Base-by-base conservation (phyloP, 768 basidiomycete species). In the Antrodiella citrinella region DNA sequence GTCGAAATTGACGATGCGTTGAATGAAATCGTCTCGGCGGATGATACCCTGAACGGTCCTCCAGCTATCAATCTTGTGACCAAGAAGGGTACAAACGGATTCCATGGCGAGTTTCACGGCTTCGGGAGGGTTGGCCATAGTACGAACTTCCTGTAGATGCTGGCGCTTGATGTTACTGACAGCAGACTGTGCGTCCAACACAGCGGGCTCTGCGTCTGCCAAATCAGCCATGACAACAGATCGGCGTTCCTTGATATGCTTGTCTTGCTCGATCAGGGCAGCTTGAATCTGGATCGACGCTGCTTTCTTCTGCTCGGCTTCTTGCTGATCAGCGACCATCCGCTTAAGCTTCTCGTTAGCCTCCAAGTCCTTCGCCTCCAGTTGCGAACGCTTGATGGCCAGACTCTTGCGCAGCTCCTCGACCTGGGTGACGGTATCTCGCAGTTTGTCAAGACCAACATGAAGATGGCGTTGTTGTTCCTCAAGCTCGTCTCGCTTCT, bases 391-490 rank as follows among this genome's bases (percentile, higher is more conserved):
- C 67, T 99, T 99, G 59, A 86, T 84, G 2, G 96, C 94, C 35
- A 98, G 81, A 64, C 93, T 96, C 69, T 89, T 90, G 49, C 95
- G 81, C 22, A 99, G 77, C 60, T 97, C 89, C 67, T 98, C 96
- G 26, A 99, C 96, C 64, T 98, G 94, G 1, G 85, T 87, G 53
- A 99, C 94, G 0, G 96, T 99, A 52, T 94, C 91, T 24, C 82
- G 84, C 22, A 98, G 79, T 67, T 99, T 99, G 67, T 98, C 94
- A 46, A 99, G 79, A 51, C 96, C 96, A 53, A 98, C 92, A 59
- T 99, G 96, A 49, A 99, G 77, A 70, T 99, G 96, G 24, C 96
- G 86, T 61, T 98, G 96, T 62, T 99, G 94, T 64, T 99, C 96
- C 66, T 98, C 96, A 15, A 99, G 74, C 61, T 97, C 94, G 56